Conservation (phyloP, 305 asterid species). For the Solanum chacoense region DNA sequence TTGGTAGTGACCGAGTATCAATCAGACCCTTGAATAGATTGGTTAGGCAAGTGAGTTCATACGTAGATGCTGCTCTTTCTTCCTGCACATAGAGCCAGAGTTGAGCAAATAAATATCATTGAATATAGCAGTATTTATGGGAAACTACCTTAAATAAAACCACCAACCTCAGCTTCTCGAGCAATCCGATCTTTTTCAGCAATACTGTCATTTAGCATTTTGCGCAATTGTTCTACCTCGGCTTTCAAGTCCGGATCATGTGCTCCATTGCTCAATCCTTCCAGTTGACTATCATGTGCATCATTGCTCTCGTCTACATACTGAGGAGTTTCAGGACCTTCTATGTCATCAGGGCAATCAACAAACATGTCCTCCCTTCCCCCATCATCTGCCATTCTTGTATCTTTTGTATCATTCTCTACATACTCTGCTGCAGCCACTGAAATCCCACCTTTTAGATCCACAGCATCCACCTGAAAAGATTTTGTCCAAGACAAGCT, state of each 20-base stretch:
- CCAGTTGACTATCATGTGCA: slow-evolving; percentile 22
- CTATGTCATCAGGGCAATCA: slow-evolving; percentile 93
- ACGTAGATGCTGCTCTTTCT: slow-evolving; percentile 39
- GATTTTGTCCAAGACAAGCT: slow-evolving; percentile 7
- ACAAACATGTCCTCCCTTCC: slow-evolving; percentile 84
- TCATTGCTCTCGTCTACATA: slow-evolving; percentile 46
- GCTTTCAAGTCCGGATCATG: slow-evolving; percentile 32
- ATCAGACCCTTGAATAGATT: slow-evolving; percentile 35
- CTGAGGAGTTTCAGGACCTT: slow-evolving; percentile 52
- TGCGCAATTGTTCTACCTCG: slow-evolving; percentile 52
- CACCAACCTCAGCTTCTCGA: slow-evolving; percentile 52
- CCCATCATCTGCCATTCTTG: slow-evolving; percentile 48
- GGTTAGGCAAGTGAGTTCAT: slow-evolving; percentile 37
- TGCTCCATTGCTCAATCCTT: slow-evolving; percentile 40
- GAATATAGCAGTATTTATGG: neutral
- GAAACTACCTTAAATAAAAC: neutral
- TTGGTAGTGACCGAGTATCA: slow-evolving; percentile 16
- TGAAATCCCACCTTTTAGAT: slow-evolving; percentile 5
- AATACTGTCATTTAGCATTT: slow-evolving; percentile 43
- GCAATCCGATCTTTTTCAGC: slow-evolving; percentile 44
- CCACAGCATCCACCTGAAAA: slow-evolving; percentile 29
- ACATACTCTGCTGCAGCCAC: slow-evolving; percentile 19
- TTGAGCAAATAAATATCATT: neutral
- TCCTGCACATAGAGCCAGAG: slow-evolving; percentile 42
- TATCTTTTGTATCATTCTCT: slow-evolving; percentile 26